Evolutionary conservation across 306 rosid species (phyloP).

Genomic region (Cucurbita argyrosperma): DNA sequence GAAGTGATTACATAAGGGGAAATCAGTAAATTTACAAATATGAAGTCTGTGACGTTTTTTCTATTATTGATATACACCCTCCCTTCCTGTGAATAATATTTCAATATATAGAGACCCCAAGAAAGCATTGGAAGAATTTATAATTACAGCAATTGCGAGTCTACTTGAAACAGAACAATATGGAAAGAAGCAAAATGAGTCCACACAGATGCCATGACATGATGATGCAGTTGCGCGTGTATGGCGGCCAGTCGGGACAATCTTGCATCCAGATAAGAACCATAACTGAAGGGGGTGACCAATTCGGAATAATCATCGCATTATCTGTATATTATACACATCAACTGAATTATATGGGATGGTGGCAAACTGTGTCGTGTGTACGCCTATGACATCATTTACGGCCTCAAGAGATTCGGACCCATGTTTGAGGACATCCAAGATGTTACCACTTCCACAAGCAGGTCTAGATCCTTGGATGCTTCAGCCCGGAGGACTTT

Average conservation of each 20-base stretch:
- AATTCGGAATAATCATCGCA: background rate
- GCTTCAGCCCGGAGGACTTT: constrained; percentile 42
- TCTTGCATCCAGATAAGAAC: background rate
- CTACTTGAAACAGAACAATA: background rate
- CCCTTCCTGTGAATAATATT: background rate
- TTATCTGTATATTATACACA: background rate
- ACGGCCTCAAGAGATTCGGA: constrained; percentile 46
- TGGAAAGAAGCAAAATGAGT: background rate
- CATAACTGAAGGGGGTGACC: background rate
- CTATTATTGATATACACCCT: background rate
- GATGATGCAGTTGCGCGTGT: background rate
- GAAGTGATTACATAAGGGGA: background rate
- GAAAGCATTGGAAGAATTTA: background rate
- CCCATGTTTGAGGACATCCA: constrained; percentile 76
- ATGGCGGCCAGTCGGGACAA: background rate
- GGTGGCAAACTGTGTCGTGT: background rate
- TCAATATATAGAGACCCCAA: background rate
- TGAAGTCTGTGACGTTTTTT: too few species aligned
- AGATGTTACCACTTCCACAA: constrained; percentile 58
- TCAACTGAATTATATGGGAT: background rate
- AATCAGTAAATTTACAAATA: background rate
- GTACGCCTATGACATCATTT: background rate
- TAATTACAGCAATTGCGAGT: background rate
- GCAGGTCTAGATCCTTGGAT: constrained; percentile 65
- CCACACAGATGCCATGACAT: background rate